Evolutionary conservation across 2,329 filamentous ascomycete species (phyloP).

Genomic region (Amauroascus verrucosus): DNA sequence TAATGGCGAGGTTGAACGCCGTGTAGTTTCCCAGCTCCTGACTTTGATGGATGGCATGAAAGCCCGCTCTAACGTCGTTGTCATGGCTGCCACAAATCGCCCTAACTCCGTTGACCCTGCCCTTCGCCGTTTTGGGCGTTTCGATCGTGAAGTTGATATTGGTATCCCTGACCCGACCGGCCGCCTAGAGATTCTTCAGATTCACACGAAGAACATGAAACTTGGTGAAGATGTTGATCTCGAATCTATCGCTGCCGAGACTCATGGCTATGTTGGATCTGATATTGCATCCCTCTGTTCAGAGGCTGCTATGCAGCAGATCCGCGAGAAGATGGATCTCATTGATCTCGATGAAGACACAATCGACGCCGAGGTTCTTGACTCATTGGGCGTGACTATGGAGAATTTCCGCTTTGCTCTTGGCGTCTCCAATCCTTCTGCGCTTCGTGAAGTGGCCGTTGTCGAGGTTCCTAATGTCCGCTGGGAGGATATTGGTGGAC

Average conservation of each 20-base stretch:
- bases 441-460: conserved; percentile 94
- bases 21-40: conserved; percentile 91
- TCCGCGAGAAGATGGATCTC: conserved; percentile 99
- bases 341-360: conserved; percentile 98
- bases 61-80: conserved; percentile 93
- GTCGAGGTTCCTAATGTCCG: conserved; percentile 98
- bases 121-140: conserved; percentile 93
- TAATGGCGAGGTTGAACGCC: conserved; percentile 95
- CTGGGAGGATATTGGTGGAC: conserved; percentile 99
- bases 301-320: conserved; percentile 99
- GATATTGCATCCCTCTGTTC: conserved; percentile 98
- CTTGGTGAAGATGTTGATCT: conserved; percentile 92
- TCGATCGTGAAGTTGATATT: conserved; percentile 98
- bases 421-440: conserved; percentile 95
- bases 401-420: conserved; percentile 99
- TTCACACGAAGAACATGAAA: conserved; percentile 99
- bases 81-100: conserved; percentile 98
- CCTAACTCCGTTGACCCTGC: conserved; percentile 98
- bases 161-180: conserved; percentile 96
- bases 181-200: conserved; percentile 96
- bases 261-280: conserved; percentile 97
- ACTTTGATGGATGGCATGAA: conserved; percentile 99
- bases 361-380: conserved; percentile 94
- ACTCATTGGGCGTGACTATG: conserved; percentile 97
- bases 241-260: conserved; percentile 92